A percentile compares a stretch with the other conserved stretches of the same genome.
Evolutionary conservation across 2,329 filamentous ascomycete genomes (phyloP).

Genomic region (Exophiala alcalophila): DNA sequence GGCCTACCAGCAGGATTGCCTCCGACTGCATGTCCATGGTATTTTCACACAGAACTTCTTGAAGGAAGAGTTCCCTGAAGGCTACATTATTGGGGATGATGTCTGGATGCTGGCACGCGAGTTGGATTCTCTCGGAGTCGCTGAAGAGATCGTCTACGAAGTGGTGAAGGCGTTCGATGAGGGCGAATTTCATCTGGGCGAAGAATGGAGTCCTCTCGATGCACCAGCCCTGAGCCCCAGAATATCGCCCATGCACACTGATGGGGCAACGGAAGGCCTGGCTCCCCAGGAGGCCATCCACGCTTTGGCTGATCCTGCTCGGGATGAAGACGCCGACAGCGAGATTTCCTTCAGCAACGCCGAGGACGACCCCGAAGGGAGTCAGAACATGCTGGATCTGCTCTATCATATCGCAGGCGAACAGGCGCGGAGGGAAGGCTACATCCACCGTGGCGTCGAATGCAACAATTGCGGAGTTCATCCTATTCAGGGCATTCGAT

Average conservation of each 20-base stretch:
- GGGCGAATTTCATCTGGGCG: slow-evolving; percentile 4
- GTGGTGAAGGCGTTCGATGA: slow-evolving; percentile 18
- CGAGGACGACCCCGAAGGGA: slow-evolving; percentile 45
- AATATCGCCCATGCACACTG: slow-evolving; percentile 6
- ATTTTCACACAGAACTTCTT: slow-evolving; percentile 28
- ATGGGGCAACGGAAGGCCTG: slow-evolving; percentile 17
- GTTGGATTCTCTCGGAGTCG: slow-evolving; percentile 11
- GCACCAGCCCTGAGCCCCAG: slow-evolving; percentile 1
- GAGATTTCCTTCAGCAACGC: slow-evolving; percentile 42
- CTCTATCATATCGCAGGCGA: slow-evolving; percentile 93
- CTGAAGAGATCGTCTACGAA: slow-evolving; percentile 10
- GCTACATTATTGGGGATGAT: slow-evolving; percentile 27
- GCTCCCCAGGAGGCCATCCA: slow-evolving; percentile 18
- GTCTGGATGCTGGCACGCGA: slow-evolving; percentile 12
- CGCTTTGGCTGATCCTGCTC: slow-evolving; percentile 34
- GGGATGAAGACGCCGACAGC: slow-evolving; percentile 45
- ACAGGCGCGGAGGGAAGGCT: slow-evolving; percentile 80
- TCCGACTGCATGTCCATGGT: slow-evolving; percentile 24
- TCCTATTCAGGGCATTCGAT: slow-evolving; percentile 87
- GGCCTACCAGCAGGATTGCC: slow-evolving; percentile 11
- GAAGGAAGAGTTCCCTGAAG: slow-evolving; percentile 25
- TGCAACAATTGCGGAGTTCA: slow-evolving; percentile 86
- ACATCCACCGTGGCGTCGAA: slow-evolving; percentile 85
- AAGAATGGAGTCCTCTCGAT: slow-evolving; percentile 13
- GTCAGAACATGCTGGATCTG: slow-evolving; percentile 78